Percentiles rank a stretch among this genome's conserved stretches.
Conservation (phyloP, 495 filamentous ascomycete genomes). For the Annulohypoxylon maeteangense region DNA sequence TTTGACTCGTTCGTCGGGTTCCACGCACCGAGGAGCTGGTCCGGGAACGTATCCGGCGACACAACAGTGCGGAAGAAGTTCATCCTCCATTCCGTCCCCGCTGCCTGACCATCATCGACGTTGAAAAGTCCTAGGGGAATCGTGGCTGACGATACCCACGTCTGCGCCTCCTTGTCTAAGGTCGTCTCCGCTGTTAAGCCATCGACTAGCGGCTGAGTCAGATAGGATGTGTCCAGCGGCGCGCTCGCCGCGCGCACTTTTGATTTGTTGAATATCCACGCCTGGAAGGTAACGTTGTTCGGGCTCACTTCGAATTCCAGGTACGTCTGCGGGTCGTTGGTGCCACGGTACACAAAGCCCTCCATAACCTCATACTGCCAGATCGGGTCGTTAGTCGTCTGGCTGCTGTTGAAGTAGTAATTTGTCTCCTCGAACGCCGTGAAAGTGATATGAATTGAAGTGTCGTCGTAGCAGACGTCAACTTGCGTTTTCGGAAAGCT, state of each 20-base stretch:
- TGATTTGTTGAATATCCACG: constrained; percentile 51
- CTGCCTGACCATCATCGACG: constrained; percentile 46
- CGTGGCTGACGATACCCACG: constrained; percentile 41
- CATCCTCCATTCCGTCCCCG: constrained; percentile 49
- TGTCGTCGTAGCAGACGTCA: constrained; percentile 49
- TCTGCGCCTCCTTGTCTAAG: constrained; percentile 41
- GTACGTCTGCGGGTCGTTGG: constrained; percentile 48
- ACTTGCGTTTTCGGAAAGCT: constrained; percentile 48
- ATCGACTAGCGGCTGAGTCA: constrained; percentile 40
- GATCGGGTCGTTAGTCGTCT: constrained; percentile 47
- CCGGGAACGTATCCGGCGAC: constrained; percentile 45
- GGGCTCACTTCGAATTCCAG: constrained; percentile 52
- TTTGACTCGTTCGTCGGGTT: constrained; percentile 45
- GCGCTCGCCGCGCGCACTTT: constrained; percentile 44
- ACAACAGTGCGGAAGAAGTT: constrained; percentile 51
- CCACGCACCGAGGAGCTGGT: constrained; percentile 48
- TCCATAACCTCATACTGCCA: constrained; percentile 53
- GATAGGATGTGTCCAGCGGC: constrained; percentile 43
- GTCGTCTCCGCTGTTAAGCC: constrained; percentile 45
- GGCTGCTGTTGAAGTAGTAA: constrained; percentile 48
- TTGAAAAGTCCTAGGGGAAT: constrained; percentile 51
- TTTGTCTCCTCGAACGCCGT: constrained; percentile 47
- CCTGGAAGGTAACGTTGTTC: constrained; percentile 52
- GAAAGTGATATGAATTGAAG: constrained; percentile 46
- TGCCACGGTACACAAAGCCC: constrained; percentile 48